These are phyloP conservation scores for thale cress (Arabidopsis thaliana) DNA, from an alignment of 345 rosid species.

Conservation along the genomic window TAIR10.1 NC_003075.7:1346001-1346500, in stretches of 20 bases:
- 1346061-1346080: conserved; percentile 49
- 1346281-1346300: background rate
- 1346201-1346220: too few relatives aligned
- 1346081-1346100: conserved; percentile 45
- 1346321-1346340: background rate
- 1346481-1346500: background rate
- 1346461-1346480: conserved; percentile 1
- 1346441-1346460: conserved; percentile 4
- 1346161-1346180: too few relatives aligned
- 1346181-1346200: too few relatives aligned
- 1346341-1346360: background rate
- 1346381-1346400: background rate
- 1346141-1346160: too few relatives aligned
- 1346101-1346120: background rate
- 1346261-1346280: too few relatives aligned
- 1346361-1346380: background rate
- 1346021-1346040: conserved; percentile 56
- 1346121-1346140: too few relatives aligned
- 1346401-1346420: conserved; percentile 5
- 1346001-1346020: conserved; percentile 57
- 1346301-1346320: background rate
- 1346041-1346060: conserved; percentile 49
- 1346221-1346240: too few relatives aligned
- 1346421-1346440: conserved; percentile 1
- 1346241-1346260: too few relatives aligned